phyloP scores from a whole-genome alignment of 768 basidiomycete species.

The Lyophyllum shimeji region DNA sequence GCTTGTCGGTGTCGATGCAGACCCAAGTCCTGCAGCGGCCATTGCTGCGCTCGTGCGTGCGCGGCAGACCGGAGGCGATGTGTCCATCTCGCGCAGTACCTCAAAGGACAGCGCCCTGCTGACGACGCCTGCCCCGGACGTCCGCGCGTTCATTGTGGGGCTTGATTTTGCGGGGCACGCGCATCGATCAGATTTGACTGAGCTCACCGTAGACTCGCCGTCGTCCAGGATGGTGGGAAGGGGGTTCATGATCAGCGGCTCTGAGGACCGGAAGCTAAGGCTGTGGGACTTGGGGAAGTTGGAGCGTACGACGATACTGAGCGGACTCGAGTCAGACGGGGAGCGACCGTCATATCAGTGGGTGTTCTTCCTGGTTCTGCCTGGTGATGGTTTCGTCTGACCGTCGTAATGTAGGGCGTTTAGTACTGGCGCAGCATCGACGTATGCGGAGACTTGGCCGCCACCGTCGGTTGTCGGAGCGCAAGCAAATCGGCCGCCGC shows the following conservation, averaged over 20 bases:
- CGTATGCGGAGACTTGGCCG: slow-evolving; percentile 67
- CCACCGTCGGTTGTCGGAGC: slow-evolving; percentile 37
- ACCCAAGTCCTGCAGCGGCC: slow-evolving; percentile 65
- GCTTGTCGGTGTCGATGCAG: slow-evolving; percentile 51
- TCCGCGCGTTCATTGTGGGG: slow-evolving; percentile 70
- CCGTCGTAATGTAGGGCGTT: slow-evolving; percentile 25
- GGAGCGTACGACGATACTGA: slow-evolving; percentile 76
- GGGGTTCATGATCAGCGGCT: slow-evolving; percentile 85
- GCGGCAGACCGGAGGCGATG: slow-evolving; percentile 38
- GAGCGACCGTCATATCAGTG: slow-evolving; percentile 82
- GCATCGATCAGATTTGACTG: slow-evolving; percentile 51
- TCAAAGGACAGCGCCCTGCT: slow-evolving; percentile 30
- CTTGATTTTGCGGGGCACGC: slow-evolving; percentile 76
- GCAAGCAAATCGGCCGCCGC: slow-evolving; percentile 66
- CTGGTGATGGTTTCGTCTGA: neutral
- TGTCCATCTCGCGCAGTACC: slow-evolving; percentile 30
- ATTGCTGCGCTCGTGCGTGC: slow-evolving; percentile 81
- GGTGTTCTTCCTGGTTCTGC: slow-evolving; percentile 12
- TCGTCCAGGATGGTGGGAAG: slow-evolving; percentile 38
- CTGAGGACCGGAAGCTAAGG: slow-evolving; percentile 84
- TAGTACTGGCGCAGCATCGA: slow-evolving; percentile 45
- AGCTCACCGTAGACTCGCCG: slow-evolving; percentile 37
- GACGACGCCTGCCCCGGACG: slow-evolving; percentile 58
- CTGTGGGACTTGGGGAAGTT: slow-evolving; percentile 83
- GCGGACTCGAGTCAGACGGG: slow-evolving; percentile 71